These are phyloP conservation scores for Rusavskia elegans DNA, from an alignment of 495 filamentous ascomycete species.

Conservation along the genomic window DNA sequence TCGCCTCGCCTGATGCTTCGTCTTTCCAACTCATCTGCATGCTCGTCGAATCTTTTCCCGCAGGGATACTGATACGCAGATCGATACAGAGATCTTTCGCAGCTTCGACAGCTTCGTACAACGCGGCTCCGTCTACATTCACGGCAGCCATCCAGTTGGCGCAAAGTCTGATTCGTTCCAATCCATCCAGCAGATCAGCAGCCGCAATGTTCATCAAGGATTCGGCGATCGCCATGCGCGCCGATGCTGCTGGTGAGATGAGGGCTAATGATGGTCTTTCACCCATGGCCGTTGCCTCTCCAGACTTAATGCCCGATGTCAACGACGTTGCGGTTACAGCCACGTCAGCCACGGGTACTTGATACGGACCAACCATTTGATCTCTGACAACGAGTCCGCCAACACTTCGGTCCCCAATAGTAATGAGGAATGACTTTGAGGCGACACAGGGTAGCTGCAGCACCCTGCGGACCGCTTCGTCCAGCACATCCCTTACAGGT, in stretches of 20 bases:
- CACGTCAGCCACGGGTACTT: slow-evolving; percentile 87
- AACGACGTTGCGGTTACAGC: slow-evolving; percentile 80
- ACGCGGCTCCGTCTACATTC: slow-evolving; percentile 80
- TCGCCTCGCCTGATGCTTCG: slow-evolving; percentile 43
- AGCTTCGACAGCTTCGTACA: slow-evolving; percentile 89
- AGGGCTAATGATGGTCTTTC: slow-evolving; percentile 84
- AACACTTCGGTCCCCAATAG: slow-evolving; percentile 84
- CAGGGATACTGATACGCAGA: slow-evolving; percentile 80
- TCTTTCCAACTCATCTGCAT: slow-evolving; percentile 98
- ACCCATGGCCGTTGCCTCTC: slow-evolving; percentile 95
- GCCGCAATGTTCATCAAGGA: slow-evolving; percentile 84
- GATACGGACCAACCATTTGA: slow-evolving; percentile 95
- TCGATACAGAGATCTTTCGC: slow-evolving; percentile 74
- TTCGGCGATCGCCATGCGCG: slow-evolving; percentile 92
- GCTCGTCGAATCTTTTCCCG: slow-evolving; percentile 94
- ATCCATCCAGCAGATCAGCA: slow-evolving; percentile 54
- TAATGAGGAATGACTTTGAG: slow-evolving; percentile 93
- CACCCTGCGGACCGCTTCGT: slow-evolving; percentile 63
- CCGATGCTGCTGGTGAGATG: slow-evolving; percentile 84
- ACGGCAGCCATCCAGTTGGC: slow-evolving; percentile 99
- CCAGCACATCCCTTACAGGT: slow-evolving; percentile 39
- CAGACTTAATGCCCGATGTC: slow-evolving; percentile 52
- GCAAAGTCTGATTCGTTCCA: slow-evolving; percentile 68
- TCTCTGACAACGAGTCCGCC: slow-evolving; percentile 78
- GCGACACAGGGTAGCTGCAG: slow-evolving; percentile 77